Evolutionary conservation across 176 grass and related monocot species (phyloP), one percentile per base, ranked within the genome.

Genomic region (Oryza meridionalis): DNA sequence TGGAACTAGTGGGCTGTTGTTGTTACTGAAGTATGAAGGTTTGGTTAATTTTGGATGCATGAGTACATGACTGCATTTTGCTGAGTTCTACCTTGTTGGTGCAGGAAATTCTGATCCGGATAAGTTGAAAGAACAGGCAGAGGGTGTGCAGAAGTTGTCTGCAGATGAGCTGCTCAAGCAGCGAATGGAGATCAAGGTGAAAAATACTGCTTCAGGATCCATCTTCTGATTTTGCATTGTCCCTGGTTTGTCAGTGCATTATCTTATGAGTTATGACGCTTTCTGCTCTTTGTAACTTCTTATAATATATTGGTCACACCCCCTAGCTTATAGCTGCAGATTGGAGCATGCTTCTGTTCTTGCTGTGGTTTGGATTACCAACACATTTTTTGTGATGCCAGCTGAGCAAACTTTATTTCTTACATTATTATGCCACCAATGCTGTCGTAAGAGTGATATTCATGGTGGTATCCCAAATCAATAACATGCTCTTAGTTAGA

Each of bases 31-130:
- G 2, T 62, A 73, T 58, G 71, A 63, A 4, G 46, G 46, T 31
- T 70, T 72, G 9, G 13, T 37, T 90, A 24, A 17, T 22, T 75
- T 55, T 81, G 51, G 9, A 67, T 26, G 21, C 11, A 35, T 74
- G 3, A 7, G 32, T 70, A 50, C 25, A 35, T 74, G 3, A 7
- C 42, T 70, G 63, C 25, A 74, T 79, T 83, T 86, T 82, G n/a
- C 61, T 79, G 63, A 66, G 33, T 62, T 89, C 0, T 85, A 37
- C 51, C 32, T 72, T 87, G 19, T 33, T 49, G 73, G 49, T 17
- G 7, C 84, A 99, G 96, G 96, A 9, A 90, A 99, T 92, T 99
- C 96, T 76, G 91, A 99, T 86, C 91, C 93, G 0, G 86, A 78
- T 81, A 99, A 89, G 58, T 86, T 99, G 86, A 99, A 96, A 88